These are phyloP conservation scores for Magnusiomyces suaveolens DNA, from an alignment of 1,139 yeast species.

Conservation along the genomic window DNA sequence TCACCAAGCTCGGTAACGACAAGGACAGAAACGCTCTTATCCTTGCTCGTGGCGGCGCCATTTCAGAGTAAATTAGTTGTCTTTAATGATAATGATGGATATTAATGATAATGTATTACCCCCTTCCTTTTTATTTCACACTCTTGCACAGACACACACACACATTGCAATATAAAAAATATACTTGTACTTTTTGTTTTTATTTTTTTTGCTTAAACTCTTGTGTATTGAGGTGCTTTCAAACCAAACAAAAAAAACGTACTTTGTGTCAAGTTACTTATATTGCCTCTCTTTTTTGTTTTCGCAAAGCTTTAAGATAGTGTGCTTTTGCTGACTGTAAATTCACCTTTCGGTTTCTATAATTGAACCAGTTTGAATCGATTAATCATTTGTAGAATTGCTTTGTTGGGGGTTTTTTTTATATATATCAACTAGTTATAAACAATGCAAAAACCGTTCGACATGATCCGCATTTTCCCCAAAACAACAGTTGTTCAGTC, in stretches of 20 bases:
- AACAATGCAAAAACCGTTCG: slow-evolving; percentile 1
- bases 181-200: not conserved
- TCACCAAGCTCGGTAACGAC: slow-evolving; percentile 96
- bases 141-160: no score
- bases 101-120: slow-evolving; percentile 1
- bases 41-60: slow-evolving; percentile 78
- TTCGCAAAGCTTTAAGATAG: no score
- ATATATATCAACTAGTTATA: not conserved
- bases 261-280: no score
- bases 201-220: no score
- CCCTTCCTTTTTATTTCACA: not conserved
- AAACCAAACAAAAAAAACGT: no score
- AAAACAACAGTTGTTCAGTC: not conserved
- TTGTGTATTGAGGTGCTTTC: not conserved
- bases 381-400: not conserved
- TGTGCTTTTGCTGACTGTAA: not conserved
- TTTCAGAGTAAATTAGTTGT: slow-evolving; percentile 3
- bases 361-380: not conserved
- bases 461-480: slow-evolving; percentile 1
- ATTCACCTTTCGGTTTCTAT: not conserved
- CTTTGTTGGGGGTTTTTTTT: no score
- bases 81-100: not conserved
- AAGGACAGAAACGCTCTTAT: slow-evolving; percentile 98
- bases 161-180: slow-evolving; percentile 2
- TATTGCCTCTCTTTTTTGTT: no score